phyloP scores from a whole-genome alignment of 352 stramenopile species.

The Phytophthora sp. region DNA sequence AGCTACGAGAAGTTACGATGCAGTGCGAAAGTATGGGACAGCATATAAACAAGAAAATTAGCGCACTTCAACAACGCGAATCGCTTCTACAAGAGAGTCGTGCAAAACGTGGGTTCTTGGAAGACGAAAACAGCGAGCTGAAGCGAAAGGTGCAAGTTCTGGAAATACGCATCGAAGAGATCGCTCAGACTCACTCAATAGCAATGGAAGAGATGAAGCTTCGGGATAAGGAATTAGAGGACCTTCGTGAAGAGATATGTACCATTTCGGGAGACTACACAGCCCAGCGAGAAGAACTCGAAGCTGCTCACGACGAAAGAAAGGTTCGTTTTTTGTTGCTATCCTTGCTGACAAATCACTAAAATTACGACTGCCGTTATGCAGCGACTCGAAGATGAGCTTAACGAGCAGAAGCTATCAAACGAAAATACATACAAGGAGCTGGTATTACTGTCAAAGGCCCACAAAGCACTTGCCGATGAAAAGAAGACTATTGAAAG shows the following conservation, averaged over 20 bases:
- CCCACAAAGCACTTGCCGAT: conserved; percentile 69
- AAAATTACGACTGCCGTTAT: background rate
- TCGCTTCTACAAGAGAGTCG: conserved; percentile 72
- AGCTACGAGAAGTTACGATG: conserved; percentile 61
- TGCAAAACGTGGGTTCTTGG: conserved; percentile 52
- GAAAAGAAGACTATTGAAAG: conserved; percentile 61
- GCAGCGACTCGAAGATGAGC: conserved; percentile 65
- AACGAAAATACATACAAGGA: conserved; percentile 82
- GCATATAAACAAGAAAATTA: conserved; percentile 81
- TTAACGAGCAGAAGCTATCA: conserved; percentile 59
- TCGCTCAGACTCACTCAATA: conserved; percentile 68
- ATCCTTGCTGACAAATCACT: background rate
- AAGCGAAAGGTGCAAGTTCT: conserved; percentile 81
- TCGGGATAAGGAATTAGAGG: conserved; percentile 59
- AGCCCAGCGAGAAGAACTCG: conserved; percentile 64
- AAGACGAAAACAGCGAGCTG: conserved; percentile 80
- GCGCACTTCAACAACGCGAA: conserved; percentile 69
- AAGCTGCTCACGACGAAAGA: conserved; percentile 53
- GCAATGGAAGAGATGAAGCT: conserved; percentile 64
- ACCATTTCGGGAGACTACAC: conserved; percentile 73
- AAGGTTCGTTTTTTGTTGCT: conserved; percentile 33
- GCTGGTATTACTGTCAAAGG: conserved; percentile 79
- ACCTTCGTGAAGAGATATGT: conserved; percentile 71
- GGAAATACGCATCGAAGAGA: conserved; percentile 78
- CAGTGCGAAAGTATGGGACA: conserved; percentile 77